A percentile compares a stretch with the other conserved stretches of the same genome.
These are phyloP conservation scores for Coccinonectria pachysandricola DNA, from an alignment of 2,329 filamentous ascomycete genomes.

Conservation along the genomic window DNA sequence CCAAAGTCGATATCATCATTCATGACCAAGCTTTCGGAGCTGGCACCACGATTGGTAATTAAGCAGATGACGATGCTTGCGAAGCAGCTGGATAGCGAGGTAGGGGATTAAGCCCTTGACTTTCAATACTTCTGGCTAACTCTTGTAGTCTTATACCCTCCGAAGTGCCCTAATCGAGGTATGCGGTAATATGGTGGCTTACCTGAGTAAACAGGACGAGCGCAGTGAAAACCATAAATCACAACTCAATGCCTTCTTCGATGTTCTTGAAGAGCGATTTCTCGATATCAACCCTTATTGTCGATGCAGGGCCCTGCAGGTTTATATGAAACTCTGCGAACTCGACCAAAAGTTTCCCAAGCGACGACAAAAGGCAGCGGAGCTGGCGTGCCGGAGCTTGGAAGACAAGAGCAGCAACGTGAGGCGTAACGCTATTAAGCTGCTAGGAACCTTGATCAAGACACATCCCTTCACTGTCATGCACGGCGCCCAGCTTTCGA, in stretches of 20 bases:
- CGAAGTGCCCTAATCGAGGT: constrained; percentile 93
- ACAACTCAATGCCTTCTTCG: constrained; percentile 93
- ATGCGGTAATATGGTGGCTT: constrained; percentile 86
- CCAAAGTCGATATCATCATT: constrained; percentile 95
- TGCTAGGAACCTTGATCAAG: constrained; percentile 77
- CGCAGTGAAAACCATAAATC: constrained; percentile 86
- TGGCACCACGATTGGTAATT: constrained; percentile 83
- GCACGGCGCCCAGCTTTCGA: constrained; percentile 76
- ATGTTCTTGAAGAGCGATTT: constrained; percentile 92
- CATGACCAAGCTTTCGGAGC: constrained; percentile 83
- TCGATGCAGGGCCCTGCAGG: constrained; percentile 81
- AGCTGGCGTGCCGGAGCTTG: constrained; percentile 77
- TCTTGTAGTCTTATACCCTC: constrained; percentile 69
- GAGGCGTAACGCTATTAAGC: constrained; percentile 85
- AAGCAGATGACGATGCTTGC: constrained; percentile 95
- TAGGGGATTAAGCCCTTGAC: constrained; percentile 22
- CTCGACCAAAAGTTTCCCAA: constrained; percentile 96
- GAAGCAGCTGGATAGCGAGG: constrained; percentile 91
- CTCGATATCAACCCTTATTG: constrained; percentile 96
- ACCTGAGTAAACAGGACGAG: constrained; percentile 86
- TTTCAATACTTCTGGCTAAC: constrained; percentile 12
- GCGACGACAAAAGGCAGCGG: constrained; percentile 74
- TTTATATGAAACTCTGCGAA: constrained; percentile 84
- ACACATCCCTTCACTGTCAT: constrained; percentile 91
- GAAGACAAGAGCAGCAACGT: constrained; percentile 99